A percentile compares a stretch with the other conserved stretches of the same genome.
These are phyloP conservation scores for Tribonema minus DNA, from an alignment of 108 stramenopile species.

Conservation along the genomic window DNA sequence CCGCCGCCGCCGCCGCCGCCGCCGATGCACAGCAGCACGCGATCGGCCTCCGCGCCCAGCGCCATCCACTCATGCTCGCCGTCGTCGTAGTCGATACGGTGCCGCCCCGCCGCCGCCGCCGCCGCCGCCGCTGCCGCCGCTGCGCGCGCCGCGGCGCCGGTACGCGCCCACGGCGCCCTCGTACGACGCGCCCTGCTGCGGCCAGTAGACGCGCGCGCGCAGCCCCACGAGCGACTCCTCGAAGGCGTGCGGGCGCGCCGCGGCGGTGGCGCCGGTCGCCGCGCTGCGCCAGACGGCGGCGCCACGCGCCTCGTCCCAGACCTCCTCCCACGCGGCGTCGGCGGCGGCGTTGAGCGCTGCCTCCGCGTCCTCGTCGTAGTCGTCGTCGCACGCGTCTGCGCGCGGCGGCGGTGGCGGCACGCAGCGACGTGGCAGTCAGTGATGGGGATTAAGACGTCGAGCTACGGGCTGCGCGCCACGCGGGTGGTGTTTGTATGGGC, in stretches of 20 bases:
- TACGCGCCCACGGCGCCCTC: slow-evolving; percentile 24
- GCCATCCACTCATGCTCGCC: slow-evolving; percentile 60
- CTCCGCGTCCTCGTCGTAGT: background rate
- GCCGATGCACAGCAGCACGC: background rate
- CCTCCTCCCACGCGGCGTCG: background rate
- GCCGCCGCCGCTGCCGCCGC: background rate
- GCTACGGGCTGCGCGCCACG: too few species aligned
- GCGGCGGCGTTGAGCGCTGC: background rate
- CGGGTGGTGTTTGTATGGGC: too few species aligned
- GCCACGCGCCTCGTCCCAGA: slow-evolving; percentile 6
- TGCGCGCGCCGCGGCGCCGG: too few species aligned
- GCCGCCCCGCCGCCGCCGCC: background rate
- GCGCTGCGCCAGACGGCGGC: slow-evolving; percentile 12
- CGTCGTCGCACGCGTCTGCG: background rate
- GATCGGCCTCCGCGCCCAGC: slow-evolving; percentile 7
- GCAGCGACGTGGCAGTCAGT: too few species aligned
- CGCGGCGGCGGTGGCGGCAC: too few species aligned
- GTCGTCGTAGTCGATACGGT: slow-evolving; percentile 55
- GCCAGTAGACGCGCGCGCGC: slow-evolving; percentile 42
- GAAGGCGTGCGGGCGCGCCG: slow-evolving; percentile 11
- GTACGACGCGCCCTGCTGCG: slow-evolving; percentile 21
- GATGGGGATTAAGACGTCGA: too few species aligned
- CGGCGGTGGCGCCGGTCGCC: slow-evolving; percentile 19
- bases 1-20: too few species aligned
- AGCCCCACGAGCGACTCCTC: slow-evolving; percentile 28